Evolutionary conservation across 192 early-diverging fungal species (phyloP).

Genomic region (Tieghemiomyces parasiticus): DNA sequence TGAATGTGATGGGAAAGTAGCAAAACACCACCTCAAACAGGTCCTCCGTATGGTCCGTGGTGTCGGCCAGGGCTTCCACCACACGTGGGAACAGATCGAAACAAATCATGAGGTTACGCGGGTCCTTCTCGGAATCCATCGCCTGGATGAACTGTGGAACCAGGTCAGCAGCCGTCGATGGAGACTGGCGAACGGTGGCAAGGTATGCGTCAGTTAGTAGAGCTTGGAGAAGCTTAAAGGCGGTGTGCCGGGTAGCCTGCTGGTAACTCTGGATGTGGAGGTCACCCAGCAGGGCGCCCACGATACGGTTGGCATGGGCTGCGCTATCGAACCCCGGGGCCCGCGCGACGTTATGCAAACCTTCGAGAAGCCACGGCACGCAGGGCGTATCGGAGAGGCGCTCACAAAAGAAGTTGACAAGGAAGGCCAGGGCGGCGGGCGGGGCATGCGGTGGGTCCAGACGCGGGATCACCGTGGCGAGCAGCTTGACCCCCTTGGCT

Average conservation of each 20-base stretch:
- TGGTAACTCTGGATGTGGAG: constrained; percentile 86
- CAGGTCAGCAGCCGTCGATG: constrained; percentile 58
- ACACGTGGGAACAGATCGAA: constrained; percentile 67
- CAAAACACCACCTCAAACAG: constrained; percentile 95
- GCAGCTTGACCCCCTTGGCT: constrained; percentile 6
- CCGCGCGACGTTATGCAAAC: constrained; percentile 39
- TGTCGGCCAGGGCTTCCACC: constrained; percentile 60
- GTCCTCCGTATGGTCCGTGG: constrained; percentile 67
- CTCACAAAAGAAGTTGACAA: constrained; percentile 61
- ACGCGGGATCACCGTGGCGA: constrained; percentile 4
- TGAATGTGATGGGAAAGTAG: constrained; percentile 99
- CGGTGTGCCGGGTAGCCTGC: constrained; percentile 61
- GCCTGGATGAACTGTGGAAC: constrained; percentile 75
- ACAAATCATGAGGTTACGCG: constrained; percentile 77
- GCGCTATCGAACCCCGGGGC: constrained; percentile 40
- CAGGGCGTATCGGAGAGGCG: constrained; percentile 56
- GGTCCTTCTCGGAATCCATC: constrained; percentile 99
- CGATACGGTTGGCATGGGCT: constrained; percentile 32
- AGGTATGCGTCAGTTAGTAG: constrained; percentile 39
- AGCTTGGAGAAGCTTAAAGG: constrained; percentile 56
- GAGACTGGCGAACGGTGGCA: constrained; percentile 46
- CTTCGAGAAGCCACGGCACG: constrained; percentile 46
- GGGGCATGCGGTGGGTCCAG: not conserved
- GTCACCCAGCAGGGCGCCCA: constrained; percentile 54
- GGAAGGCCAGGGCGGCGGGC: constrained; percentile 13